Base-by-base conservation (phyloP, 768 basidiomycete genomes). In the Mycena polygramma region DNA sequence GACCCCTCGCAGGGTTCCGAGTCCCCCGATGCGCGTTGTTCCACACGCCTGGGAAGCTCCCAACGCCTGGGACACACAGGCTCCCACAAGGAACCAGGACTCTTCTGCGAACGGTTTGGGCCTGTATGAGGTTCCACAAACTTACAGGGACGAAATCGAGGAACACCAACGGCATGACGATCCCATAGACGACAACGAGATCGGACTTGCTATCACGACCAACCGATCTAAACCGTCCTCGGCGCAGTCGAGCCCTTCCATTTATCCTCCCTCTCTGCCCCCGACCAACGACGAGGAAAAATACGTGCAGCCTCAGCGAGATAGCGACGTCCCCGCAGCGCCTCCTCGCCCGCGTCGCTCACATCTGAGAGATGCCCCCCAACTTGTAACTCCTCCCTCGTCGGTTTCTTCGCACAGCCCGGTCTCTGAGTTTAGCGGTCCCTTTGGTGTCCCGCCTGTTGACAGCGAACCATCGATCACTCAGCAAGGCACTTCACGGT, bases 171-270 rank as follows among this genome's bases (percentile, higher is more conserved):
- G 20, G 37, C 62, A 65, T 14, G 37, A 66, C 35, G 41, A 63
- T 24, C 24, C 39, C 15, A 22, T n/a, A 41, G 62, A 71, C 66
- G 74, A 66, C 48, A 57, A 68, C 43, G 45, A 66, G 43, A 73
- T 70, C 46, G 77, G 74, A 35, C 66, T 77, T 14, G 66, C 72
- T 26, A 73, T 77, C 57, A 78, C 75, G 43, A 75, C 69, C 59
- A 74, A 73, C 20, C 67, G 71, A 15, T 73, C 72, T 2, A 70
- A 76, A 57, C 77, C 76, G 5, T 85, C 83, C 5, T 74, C 77
- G 35, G 77, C 83, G 49, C 83, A 81, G 54, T 87, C 86, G 22
- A 86, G 83, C 54, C 87, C 87, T 55, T 88, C 89, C 0, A 82
- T 87, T 36, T 87, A 88, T 71, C 85, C 87, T 11, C 78, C 83